Evolutionary conservation across 208 protist species (phyloP), one percentile per base, ranked within the genome.

Genomic region (Trypanosoma conorhini): DNA sequence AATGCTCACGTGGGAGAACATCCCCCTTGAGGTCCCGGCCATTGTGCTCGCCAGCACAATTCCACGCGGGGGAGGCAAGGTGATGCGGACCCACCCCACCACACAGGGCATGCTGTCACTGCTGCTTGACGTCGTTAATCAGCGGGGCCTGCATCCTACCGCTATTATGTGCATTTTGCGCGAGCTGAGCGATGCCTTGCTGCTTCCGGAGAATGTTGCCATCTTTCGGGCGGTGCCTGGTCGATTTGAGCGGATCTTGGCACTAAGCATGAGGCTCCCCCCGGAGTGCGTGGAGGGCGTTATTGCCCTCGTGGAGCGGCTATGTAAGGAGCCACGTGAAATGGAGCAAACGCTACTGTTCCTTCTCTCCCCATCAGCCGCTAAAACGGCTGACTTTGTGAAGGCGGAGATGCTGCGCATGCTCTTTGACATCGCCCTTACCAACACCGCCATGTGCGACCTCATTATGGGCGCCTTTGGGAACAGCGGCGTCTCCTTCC

Each of bases 401-500:
- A 95, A 94, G 79, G 82, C 85, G 51, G 85, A 82, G 40, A 74
- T 97, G 24, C 52, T 97, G 63, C 83, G 83, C 57, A 97, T 97
- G 92, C 79, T 97, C n/a, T 97, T 89, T 71, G 89, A 97, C 64
- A 78, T 95, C 40, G 80, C 92, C 19, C 75, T 85, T 9, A 86
- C 88, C 8, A 82, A 93, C 52, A 52, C 79, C 19, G 38, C 73
- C 55, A 86, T 94, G 80, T 90, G 86, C 55, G 87, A 94, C 48
- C 59, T 79, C 51, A 86, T 95, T 54, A 69, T 66, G 50, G 75
- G 72, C 22, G 83, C 77, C 62, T 92, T 88, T 76, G 80, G 81
- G n/a, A 77, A 76, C 40, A 26, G 24, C 50, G 88, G 88, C 22
- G 38, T 80, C 48, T 80, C 67, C 22, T 92, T 85, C 50, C 69